Conservation (phyloP, 2,329 filamentous ascomycete genomes). For the Trichocomaceae sp. region DNA sequence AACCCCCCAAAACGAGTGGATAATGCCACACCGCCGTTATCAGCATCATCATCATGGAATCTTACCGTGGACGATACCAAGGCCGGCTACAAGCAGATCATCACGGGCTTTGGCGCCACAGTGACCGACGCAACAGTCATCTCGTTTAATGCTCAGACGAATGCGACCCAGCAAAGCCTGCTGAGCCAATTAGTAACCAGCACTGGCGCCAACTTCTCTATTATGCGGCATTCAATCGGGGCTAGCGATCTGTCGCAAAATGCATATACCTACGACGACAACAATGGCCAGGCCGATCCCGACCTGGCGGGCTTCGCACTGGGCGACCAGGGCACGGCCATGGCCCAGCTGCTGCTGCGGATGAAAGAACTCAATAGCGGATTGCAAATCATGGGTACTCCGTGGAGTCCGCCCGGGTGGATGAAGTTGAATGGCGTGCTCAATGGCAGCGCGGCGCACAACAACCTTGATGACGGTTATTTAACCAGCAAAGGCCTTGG, state of each 20-base stretch:
- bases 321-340: slow-evolving; percentile 29
- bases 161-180: slow-evolving; percentile 23
- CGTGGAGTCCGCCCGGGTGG: slow-evolving; percentile 36
- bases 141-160: slow-evolving; percentile 28
- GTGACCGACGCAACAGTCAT: slow-evolving; percentile 35
- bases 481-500: slow-evolving; percentile 20
- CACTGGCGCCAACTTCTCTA: slow-evolving; percentile 29
- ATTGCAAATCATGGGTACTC: slow-evolving; percentile 31
- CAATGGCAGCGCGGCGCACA: slow-evolving; percentile 22
- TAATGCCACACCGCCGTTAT: slow-evolving; percentile 12
- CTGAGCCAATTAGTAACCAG: slow-evolving; percentile 30
- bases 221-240: slow-evolving; percentile 38
- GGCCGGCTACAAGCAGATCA: slow-evolving; percentile 23
- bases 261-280: slow-evolving; percentile 36
- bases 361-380: slow-evolving; percentile 31
- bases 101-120: slow-evolving; percentile 32
- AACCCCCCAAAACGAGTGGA: slow-evolving; percentile 17
- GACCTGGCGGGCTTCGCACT: slow-evolving; percentile 26
- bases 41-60: slow-evolving; percentile 19
- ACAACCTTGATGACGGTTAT: slow-evolving; percentile 28
- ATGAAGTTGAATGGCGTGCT: slow-evolving; percentile 36
- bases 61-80: slow-evolving; percentile 22
- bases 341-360: slow-evolving; percentile 31
- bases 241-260: slow-evolving; percentile 30
- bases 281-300: slow-evolving; percentile 28